Conservation (phyloP, 768 basidiomycete genomes). For the Hygrophorus pudorinus region DNA sequence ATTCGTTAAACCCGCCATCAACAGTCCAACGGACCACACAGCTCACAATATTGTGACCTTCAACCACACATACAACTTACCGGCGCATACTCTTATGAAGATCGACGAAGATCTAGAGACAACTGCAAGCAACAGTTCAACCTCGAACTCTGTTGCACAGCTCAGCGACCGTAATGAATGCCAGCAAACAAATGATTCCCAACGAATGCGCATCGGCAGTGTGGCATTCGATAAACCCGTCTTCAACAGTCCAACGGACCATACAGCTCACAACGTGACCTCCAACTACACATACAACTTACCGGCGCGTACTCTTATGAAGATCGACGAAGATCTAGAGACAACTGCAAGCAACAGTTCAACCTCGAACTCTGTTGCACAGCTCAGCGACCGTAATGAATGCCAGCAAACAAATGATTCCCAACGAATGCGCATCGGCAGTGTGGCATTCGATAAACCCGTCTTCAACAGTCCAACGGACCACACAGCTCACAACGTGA, state of each 20-base stretch:
- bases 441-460: background rate
- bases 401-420: background rate
- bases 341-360: too few species aligned
- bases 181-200: background rate
- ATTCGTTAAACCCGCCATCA: slow-evolving; percentile 1
- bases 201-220: background rate
- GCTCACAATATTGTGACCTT: background rate
- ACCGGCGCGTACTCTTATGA: background rate
- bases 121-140: too few species aligned
- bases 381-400: too few species aligned
- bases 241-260: background rate
- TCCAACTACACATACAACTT: background rate
- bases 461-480: background rate
- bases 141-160: too few species aligned
- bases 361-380: too few species aligned
- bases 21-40: background rate
- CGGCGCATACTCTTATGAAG: background rate
- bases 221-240: background rate
- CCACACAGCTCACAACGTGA: background rate
- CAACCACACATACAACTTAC: background rate
- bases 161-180: too few species aligned
- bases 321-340: too few species aligned
- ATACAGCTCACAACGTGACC: background rate
- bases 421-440: background rate
- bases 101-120: too few species aligned